These are phyloP conservation scores for Lachnellula arida DNA, from an alignment of 2,329 filamentous ascomycete genomes.

Conservation along the genomic window DNA sequence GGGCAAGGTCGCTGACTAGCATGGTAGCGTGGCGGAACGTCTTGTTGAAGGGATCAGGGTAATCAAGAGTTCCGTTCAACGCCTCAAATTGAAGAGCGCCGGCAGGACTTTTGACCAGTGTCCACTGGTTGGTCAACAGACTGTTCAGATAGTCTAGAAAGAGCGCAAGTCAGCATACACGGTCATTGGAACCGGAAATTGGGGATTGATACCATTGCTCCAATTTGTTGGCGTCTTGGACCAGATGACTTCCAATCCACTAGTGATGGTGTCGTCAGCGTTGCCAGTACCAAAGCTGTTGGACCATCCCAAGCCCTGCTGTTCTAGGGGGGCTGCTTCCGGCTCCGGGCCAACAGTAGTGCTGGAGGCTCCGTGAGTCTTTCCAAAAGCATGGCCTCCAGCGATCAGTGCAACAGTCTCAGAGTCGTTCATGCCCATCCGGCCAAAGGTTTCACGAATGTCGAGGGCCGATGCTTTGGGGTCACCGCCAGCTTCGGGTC, in stretches of 20 bases:
- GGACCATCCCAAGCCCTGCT: constrained; percentile 69
- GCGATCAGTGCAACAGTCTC: constrained; percentile 58
- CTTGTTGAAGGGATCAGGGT: constrained; percentile 66
- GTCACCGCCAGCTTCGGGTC: constrained; percentile 53
- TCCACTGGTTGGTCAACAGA: constrained; percentile 75
- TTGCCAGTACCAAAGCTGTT: constrained; percentile 62
- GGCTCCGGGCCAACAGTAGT: constrained; percentile 59
- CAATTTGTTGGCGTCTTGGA: constrained; percentile 71
- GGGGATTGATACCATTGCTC: constrained; percentile 46
- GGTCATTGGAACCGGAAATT: neutral
- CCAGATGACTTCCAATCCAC: constrained; percentile 75
- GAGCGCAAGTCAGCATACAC: constrained; percentile 1
- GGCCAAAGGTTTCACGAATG: constrained; percentile 53
- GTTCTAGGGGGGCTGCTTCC: constrained; percentile 56
- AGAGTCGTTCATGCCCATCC: constrained; percentile 60
- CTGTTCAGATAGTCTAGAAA: constrained; percentile 59
- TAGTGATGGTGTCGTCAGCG: constrained; percentile 69
- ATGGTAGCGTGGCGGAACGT: constrained; percentile 74
- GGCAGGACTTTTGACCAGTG: constrained; percentile 68
- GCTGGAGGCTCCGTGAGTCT: constrained; percentile 50
- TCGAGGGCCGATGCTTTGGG: constrained; percentile 50
- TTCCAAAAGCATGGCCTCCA: constrained; percentile 57
- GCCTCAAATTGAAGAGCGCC: constrained; percentile 75
- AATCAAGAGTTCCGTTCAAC: constrained; percentile 60
- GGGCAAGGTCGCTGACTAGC: constrained; percentile 69